Base-by-base conservation (phyloP, 331 rosid genomes). In the Quercus tomentella region DNA sequence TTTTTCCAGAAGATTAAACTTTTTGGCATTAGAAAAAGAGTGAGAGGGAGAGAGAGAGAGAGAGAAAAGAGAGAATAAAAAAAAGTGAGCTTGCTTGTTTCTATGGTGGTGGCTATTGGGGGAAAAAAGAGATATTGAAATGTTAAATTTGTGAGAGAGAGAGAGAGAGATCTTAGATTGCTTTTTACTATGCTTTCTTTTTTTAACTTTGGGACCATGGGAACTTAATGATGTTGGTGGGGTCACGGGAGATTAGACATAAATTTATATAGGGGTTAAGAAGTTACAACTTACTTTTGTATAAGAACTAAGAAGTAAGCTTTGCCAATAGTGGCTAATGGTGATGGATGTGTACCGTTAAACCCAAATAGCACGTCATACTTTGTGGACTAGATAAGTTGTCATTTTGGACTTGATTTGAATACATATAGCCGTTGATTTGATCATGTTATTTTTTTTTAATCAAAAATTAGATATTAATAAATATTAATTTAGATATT, bases 1-100 rank as follows among this genome's bases (percentile, higher is more conserved):
- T 74, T 77, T 80, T 82, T 76, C 85, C 82, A 66, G 89, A 87
- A 88, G 90, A 82, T 62, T 82, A 60, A 83, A 70, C 84, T 86
- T 82, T 87, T 81, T 51, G 82, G 63, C 21, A 76, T 77, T 49
- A 49, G 49, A 73, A 83, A 75, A 63, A 69, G 62, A 73, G 18
- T 43, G 51, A 22, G 82, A 73, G n/a, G n/a, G 74, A 82, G 31
- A 73, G 84, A 73, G 77, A 70, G 41, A 60, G 82, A 73, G 74
- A 82, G 26, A 73, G 78, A 73, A 37, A 75, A 73, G 81, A 25
- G 41, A 80, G 78, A 75, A 56, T 12, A 67, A 56, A 55, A 54
- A 69, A 54, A 58, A 30, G 54, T 12, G 54, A 66, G 71, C 49
- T 66, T 66, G 60, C 65, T 33, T 33, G 22, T 74, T 85, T 65